Conservation (phyloP, 257 asterid genomes). For the Catharanthus roseus region DNA sequence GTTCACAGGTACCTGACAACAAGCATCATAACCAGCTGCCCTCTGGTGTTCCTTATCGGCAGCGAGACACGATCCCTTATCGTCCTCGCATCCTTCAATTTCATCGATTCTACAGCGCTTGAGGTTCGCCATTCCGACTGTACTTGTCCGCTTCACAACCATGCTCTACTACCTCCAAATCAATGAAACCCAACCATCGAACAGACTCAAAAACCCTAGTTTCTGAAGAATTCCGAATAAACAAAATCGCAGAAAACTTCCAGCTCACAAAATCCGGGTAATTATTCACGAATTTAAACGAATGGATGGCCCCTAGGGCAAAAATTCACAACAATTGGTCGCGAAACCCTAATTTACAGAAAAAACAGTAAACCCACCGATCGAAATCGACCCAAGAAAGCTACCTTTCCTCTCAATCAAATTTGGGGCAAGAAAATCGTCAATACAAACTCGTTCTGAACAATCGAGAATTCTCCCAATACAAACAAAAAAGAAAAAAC, state of each 20-base stretch:
- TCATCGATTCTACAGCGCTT: constrained; percentile 54
- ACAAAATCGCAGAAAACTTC: background rate
- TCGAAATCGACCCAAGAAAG: background rate
- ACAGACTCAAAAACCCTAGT: constrained; percentile 13
- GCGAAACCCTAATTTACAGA: constrained; percentile 25
- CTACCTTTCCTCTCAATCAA: background rate
- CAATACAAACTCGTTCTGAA: background rate
- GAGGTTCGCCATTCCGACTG: constrained; percentile 58
- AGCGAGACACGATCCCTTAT: constrained; percentile 28
- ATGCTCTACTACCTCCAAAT: constrained; percentile 18
- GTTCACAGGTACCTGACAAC: constrained; percentile 39
- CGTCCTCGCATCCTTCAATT: constrained; percentile 22
- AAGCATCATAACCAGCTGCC: constrained; percentile 21
- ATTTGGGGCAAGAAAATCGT: background rate
- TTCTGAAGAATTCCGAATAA: background rate
- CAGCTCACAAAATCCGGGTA: constrained; percentile 9
- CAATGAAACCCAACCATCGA: constrained; percentile 12
- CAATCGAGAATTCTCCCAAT: background rate
- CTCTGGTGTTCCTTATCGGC: constrained; percentile 20
- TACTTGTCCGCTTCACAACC: constrained; percentile 30
- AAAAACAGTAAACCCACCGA: constrained; percentile 19
- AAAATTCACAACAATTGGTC: constrained; percentile 6
- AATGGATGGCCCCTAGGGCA: background rate
- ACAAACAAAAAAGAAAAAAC: background rate
- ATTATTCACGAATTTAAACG: background rate